Base-by-base conservation (phyloP, 805 yeast genomes). In the Candida fluviatilis region DNA sequence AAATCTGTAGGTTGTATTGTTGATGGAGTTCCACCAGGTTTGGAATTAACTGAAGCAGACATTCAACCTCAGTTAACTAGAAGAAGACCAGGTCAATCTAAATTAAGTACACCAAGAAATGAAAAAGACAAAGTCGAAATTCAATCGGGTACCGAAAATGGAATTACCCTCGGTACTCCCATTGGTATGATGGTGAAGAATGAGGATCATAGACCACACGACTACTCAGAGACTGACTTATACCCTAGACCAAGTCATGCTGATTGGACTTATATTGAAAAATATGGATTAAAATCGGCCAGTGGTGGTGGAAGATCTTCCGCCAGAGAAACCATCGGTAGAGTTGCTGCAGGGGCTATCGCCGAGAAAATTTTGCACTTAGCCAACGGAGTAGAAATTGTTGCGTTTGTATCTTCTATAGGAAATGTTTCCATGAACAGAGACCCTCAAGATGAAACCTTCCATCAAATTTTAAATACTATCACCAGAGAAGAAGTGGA, bases 171-270 rank as follows among this genome's bases (percentile, higher is more conserved):
- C 45, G 99, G 99, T 26, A 86, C 96, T 23, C 98, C 99, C 18
- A 85, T 93, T 42, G 97, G 86, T 8, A 87, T 93, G 96, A 57
- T 90, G 40, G 95, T 93, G 16, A 74, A 74, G 54, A 93, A 93
- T 62, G 89, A 93, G 68, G 99, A 93, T 66, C 99, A 93, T 61
- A 78, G 98, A 58, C 99, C 99, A 10, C 80, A 88, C 48, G 99
- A 93, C 64, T 93, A 93, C 73, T 76, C 86, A 18, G 98, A 91
- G 56, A 93, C 95, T 64, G 98, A 90, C 60, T 73, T 84, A 48
- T 93, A 80, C 69, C 99, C 99, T 50, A 81, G 99, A 64, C 99
- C 99, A 18, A 86, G 96, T 21, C 99, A 93, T 64, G 98, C 99
- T 14, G 99, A 93, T 64, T 89, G 74, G 75, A 93, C 99, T 16